Evolutionary conservation across 106 monocot genomes (phyloP), one percentile per base, ranked within the genome.

Genomic region (Dendrobium officinale): DNA sequence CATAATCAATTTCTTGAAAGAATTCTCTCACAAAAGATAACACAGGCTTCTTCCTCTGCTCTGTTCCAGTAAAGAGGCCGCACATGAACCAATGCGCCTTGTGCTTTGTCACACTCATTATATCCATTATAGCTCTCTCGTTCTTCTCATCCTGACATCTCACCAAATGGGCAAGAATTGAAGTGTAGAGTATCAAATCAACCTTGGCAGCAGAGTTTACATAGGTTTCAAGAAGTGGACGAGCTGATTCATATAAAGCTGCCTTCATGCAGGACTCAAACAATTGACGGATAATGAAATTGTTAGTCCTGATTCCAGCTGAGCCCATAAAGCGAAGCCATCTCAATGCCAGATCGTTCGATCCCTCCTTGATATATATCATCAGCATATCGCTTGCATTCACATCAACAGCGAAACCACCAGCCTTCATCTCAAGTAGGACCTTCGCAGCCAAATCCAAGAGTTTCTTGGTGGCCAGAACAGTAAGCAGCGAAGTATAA

Each of bases 311-410:
- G 7, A 99, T 89, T 13, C 98, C 98, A 2, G 92, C 91, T 0
- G 98, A 92, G 1, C 87, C 92, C 98, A 99, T 99, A 77, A 99
- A 99, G 10, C 88, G 81, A 18, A 99, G 87, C 98, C 98, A 99
- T 74, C 82, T 77, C 75, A 99, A 84, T 0, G 94, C 98, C 44
- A 91, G 42, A 6, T 95, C 95, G 5, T 87, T 89, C 26, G 98
- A 91, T 11, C 98, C 95, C 16, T 90, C 95, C 82, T 90, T 92
- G 27, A 99, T 91, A 80, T 93, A 99, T 55, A 92, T 86, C 98
- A 99, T 99, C 58, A 99, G 85, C 67, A 99, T 89, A 75, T 99
- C 98, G 19, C 95, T 95, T 8, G 95, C 95, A 80, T 85, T 91
- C 61, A 99, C 92, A 81, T 99, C 95, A n/a, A 93, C 95, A 2